Evolutionary conservation across 495 filamentous ascomycete species (phyloP).

Genomic region (Penicillium samsonianum): DNA sequence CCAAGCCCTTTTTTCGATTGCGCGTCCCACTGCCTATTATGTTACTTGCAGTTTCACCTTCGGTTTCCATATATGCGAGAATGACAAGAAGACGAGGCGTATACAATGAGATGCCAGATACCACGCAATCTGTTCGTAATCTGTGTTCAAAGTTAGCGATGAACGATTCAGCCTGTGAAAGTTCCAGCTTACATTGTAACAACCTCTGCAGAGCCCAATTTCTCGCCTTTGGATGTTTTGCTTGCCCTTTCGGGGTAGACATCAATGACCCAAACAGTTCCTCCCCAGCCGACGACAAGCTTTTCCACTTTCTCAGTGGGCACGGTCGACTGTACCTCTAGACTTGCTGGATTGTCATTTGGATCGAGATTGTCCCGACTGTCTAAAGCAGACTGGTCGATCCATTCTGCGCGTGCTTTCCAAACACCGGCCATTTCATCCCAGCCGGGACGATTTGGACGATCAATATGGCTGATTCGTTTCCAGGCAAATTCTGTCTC

Average conservation of each 20-base stretch:
- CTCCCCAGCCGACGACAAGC: constrained; percentile 90
- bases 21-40: constrained; percentile 52
- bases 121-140: constrained; percentile 91
- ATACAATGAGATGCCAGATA: constrained; percentile 97
- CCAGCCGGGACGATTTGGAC: constrained; percentile 77
- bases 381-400: constrained; percentile 76
- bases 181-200: constrained; percentile 74
- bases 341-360: constrained; percentile 35
- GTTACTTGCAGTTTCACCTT: constrained; percentile 49
- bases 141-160: constrained; percentile 43
- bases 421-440: constrained; percentile 94
- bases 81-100: constrained; percentile 86
- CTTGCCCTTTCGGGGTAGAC: constrained; percentile 77
- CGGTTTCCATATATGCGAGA: constrained; percentile 81
- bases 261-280: constrained; percentile 92
- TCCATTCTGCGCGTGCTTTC: constrained; percentile 90
- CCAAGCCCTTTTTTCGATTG: constrained; percentile 70
- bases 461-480: constrained; percentile 87
- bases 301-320: constrained; percentile 62
- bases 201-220: constrained; percentile 80
- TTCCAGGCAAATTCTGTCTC: constrained; percentile 90
- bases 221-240: constrained; percentile 69
- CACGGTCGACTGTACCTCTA: constrained; percentile 18
- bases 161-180: not conserved
- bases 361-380: constrained; percentile 55